Conservation (phyloP, 371 early-diverging fungal genomes). For the Lichtheimia corymbifera region DNA sequence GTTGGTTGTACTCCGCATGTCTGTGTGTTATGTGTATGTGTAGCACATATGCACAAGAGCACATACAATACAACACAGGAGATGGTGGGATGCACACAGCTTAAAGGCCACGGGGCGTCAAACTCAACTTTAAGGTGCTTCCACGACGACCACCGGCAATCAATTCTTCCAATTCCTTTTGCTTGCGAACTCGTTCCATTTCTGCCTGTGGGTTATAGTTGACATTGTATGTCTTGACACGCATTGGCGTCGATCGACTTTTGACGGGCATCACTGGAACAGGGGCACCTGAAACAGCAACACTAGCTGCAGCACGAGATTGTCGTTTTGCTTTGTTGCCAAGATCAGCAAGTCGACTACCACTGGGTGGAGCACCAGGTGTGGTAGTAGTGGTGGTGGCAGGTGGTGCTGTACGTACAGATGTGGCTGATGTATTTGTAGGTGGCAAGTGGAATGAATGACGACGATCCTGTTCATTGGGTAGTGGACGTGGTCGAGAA, state of each 20-base stretch:
- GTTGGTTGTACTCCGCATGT: too few relatives aligned
- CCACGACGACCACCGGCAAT: constrained; percentile 42
- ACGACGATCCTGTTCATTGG: constrained; percentile 1
- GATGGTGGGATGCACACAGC: too few relatives aligned
- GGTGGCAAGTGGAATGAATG: constrained; percentile 10
- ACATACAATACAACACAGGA: too few relatives aligned
- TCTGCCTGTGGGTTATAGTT: constrained; percentile 19
- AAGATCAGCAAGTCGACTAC: neutral
- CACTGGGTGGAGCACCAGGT: neutral
- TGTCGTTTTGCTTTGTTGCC: constrained; percentile 10
- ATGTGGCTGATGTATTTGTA: constrained; percentile 5
- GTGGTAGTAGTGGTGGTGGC: neutral
- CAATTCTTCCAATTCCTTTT: constrained; percentile 42
- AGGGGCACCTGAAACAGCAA: constrained; percentile 10
- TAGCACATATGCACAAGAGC: too few relatives aligned
- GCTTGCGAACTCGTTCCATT: constrained; percentile 31
- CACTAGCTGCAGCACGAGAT: constrained; percentile 18
- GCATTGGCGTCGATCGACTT: constrained; percentile 19
- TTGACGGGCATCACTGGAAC: neutral
- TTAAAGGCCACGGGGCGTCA: constrained; percentile 31
- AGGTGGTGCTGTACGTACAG: constrained; percentile 5
- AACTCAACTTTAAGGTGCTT: constrained; percentile 44
- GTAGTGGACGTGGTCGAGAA: constrained; percentile 3
- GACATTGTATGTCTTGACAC: constrained; percentile 20
- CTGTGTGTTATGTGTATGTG: too few relatives aligned